Conservation (phyloP, 2,329 filamentous ascomycete genomes). For the Lasiodiplodia theobromae region DNA sequence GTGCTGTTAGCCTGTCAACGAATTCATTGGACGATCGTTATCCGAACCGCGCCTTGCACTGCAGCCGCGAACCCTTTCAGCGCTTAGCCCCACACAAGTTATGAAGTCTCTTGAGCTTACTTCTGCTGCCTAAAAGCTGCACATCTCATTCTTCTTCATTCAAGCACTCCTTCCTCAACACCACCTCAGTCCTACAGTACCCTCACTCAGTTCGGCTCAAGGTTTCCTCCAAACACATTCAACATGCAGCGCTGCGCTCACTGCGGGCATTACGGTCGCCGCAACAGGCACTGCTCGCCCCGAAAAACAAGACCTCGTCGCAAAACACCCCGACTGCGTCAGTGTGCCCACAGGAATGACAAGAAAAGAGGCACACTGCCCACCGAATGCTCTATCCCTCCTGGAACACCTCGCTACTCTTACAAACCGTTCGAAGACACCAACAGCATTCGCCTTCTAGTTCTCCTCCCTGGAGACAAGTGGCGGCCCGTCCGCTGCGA, state of each 20-base stretch:
- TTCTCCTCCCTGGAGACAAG: neutral
- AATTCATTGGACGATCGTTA: neutral
- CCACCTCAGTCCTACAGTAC: neutral
- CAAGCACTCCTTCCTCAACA: neutral
- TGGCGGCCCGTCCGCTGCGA: neutral
- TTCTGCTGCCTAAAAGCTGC: neutral
- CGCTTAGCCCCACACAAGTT: neutral
- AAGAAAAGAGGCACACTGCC: neutral
- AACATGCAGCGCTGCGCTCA: neutral
- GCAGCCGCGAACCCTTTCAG: neutral
- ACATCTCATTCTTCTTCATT: neutral
- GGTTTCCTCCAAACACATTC: neutral
- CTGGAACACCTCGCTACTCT: neutral
- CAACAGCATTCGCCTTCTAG: neutral
- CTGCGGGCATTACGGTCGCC: neutral
- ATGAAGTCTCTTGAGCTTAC: neutral
- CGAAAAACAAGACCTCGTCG: neutral
- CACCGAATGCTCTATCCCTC: neutral
- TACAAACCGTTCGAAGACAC: neutral
- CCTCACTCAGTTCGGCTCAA: no score
- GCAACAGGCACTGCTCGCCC: neutral
- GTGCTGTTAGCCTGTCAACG: no score
- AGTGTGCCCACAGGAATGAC: accelerated
- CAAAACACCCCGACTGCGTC: neutral
- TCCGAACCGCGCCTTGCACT: neutral